A percentile compares a stretch with the other conserved stretches of the same genome.
phyloP scores from a whole-genome alignment of 257 asterid species.

The Gentiana dahurica region DNA sequence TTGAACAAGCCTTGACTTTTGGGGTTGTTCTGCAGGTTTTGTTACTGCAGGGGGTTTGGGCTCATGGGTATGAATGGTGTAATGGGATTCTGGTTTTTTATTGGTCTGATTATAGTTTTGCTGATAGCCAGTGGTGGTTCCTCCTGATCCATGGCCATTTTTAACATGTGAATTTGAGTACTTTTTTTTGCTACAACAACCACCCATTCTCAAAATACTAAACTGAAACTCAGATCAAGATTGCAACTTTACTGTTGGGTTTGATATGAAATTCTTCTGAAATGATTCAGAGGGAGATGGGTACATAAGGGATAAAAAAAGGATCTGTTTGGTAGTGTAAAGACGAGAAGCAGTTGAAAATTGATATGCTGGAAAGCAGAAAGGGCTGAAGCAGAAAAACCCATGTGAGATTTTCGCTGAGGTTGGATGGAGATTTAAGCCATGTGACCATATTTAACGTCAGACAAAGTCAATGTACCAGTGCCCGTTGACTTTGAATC shows the following conservation, averaged over 20 bases:
- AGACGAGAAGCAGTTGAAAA: too few relatives aligned
- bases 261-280: not conserved
- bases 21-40: conserved; percentile 19
- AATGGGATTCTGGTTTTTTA: conserved; percentile 23
- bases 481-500: too few relatives aligned
- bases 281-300: not conserved
- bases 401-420: too few relatives aligned
- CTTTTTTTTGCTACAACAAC: conserved; percentile 51
- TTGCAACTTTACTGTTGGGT: conserved; percentile 2
- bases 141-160: conserved; percentile 33
- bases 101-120: conserved; percentile 17
- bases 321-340: too few relatives aligned
- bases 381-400: too few relatives aligned
- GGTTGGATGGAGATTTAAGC: too few relatives aligned
- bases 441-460: too few relatives aligned
- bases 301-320: not conserved
- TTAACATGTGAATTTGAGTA: conserved; percentile 15
- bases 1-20: conserved; percentile 19
- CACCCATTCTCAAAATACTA: conserved; percentile 24
- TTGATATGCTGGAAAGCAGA: too few relatives aligned
- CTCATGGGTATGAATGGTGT: conserved; percentile 11
- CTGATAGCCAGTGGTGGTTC: conserved; percentile 18
- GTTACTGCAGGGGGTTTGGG: conserved; percentile 18
- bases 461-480: too few relatives aligned
- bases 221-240: conserved; percentile 9